Percentiles rank a stretch among this genome's conserved stretches.
These are phyloP conservation scores for Phytophthora tubulina DNA, from an alignment of 352 stramenopile genomes.

Conservation along the genomic window DNA sequence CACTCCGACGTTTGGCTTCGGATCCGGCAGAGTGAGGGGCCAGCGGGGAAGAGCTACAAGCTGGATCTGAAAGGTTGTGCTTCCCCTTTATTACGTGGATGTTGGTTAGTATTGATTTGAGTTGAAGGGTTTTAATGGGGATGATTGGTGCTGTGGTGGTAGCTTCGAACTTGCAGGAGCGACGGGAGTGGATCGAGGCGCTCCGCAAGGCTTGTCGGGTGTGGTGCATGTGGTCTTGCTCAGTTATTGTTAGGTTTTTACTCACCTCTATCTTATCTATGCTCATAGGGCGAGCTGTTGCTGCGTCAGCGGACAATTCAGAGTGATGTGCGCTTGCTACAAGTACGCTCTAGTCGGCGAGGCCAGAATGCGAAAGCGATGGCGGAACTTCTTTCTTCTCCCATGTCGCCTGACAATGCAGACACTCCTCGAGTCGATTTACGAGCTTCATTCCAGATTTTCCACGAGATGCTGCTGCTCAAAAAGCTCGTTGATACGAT, in stretches of 20 bases:
- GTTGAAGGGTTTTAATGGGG: not conserved
- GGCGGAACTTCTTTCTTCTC: constrained; percentile 35
- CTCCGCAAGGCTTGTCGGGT: constrained; percentile 63
- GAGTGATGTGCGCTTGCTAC: constrained; percentile 30
- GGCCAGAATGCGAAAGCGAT: constrained; percentile 36
- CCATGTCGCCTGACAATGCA: constrained; percentile 20
- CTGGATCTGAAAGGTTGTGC: constrained; percentile 70
- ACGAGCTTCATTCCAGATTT: constrained; percentile 71
- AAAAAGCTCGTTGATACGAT: constrained; percentile 64
- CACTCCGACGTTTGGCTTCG: constrained; percentile 72
- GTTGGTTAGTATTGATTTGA: not conserved
- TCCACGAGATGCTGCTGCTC: constrained; percentile 74
- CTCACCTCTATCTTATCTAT: not conserved
- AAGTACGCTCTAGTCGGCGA: constrained; percentile 33
- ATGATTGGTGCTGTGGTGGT: constrained; percentile 10
- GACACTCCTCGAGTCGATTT: constrained; percentile 49
- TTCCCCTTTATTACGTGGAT: not conserved
- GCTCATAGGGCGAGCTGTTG: constrained; percentile 36
- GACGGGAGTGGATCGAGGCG: constrained; percentile 72
- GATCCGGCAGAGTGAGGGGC: constrained; percentile 60
- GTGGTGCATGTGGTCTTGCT: constrained; percentile 2
- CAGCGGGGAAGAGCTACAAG: constrained; percentile 69
- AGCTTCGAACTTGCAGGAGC: constrained; percentile 58
- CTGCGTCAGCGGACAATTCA: constrained; percentile 39
- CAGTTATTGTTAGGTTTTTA: not conserved